Evolutionary conservation across 768 basidiomycete genomes (phyloP).

Genomic region (Boletus eberwhitei): DNA sequence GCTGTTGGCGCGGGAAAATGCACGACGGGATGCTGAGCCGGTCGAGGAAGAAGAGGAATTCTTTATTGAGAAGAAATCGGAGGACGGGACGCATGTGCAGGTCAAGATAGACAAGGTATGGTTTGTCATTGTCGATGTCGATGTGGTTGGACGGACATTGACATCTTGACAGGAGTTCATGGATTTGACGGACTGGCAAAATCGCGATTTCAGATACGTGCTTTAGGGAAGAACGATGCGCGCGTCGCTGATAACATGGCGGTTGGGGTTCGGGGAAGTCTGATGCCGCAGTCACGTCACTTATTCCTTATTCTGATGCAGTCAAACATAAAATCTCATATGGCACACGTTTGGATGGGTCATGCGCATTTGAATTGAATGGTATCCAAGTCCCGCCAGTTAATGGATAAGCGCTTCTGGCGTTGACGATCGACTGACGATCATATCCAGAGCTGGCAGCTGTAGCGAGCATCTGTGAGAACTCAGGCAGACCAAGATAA

Average conservation of each 20-base stretch:
- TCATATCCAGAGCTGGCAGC: too few species aligned
- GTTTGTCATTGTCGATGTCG: background rate
- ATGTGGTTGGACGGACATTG: background rate
- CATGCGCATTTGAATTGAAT: too few species aligned
- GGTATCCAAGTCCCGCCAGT: too few species aligned
- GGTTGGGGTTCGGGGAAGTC: background rate
- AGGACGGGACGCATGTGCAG: constrained; percentile 50
- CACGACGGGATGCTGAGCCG: constrained; percentile 55
- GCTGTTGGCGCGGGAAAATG: constrained; percentile 59
- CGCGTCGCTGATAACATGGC: background rate
- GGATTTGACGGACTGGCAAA: constrained; percentile 71
- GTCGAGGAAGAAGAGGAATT: constrained; percentile 58
- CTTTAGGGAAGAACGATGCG: constrained; percentile 32
- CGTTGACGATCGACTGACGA: too few species aligned
- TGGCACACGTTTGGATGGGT: too few species aligned
- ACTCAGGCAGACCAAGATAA: too few species aligned
- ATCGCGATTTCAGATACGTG: constrained; percentile 71
- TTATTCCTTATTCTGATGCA: too few species aligned
- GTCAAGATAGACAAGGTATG: constrained; percentile 64
- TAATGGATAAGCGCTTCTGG: too few species aligned
- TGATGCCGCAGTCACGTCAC: background rate
- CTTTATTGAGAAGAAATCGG: constrained; percentile 51
- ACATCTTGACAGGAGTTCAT: constrained; percentile 51
- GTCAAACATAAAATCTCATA: too few species aligned
- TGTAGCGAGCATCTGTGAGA: too few species aligned